phyloP scores from a whole-genome alignment of 495 filamentous ascomycete species.

The Neurospora intermedia region DNA sequence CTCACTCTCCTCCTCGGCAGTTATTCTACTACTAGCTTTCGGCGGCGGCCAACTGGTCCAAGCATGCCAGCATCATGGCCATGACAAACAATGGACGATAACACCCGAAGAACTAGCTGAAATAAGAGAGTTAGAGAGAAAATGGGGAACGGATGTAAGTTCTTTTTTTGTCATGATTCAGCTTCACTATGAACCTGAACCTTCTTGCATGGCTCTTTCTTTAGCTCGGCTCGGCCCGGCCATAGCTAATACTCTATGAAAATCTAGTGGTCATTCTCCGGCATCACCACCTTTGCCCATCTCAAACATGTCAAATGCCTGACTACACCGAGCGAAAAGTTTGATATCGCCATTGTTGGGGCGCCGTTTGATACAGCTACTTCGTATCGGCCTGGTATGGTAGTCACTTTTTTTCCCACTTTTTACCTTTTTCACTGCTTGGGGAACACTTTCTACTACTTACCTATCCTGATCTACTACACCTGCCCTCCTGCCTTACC shows the following conservation, averaged over 20 bases:
- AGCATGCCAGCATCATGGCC: constrained; percentile 13
- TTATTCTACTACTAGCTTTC: neutral
- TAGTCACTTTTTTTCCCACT: neutral
- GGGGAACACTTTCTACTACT: neutral
- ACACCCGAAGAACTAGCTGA: constrained; percentile 32
- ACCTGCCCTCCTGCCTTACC: neutral
- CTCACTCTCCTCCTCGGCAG: neutral
- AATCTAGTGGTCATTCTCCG: constrained; percentile 60
- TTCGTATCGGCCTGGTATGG: constrained; percentile 63
- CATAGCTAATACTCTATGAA: too few species aligned
- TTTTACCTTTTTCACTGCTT: neutral
- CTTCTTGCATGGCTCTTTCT: too few species aligned
- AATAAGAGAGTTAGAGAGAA: constrained; percentile 42
- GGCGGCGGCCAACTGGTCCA: neutral
- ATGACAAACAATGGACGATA: constrained; percentile 21
- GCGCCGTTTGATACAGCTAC: constrained; percentile 80
- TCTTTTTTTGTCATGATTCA: too few species aligned
- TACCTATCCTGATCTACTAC: neutral
- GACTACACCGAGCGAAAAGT: constrained; percentile 50
- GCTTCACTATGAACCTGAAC: too few species aligned
- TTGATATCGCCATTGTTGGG: constrained; percentile 73
- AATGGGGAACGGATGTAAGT: constrained; percentile 44
- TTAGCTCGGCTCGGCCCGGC: too few species aligned
- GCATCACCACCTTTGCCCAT: constrained; percentile 74
- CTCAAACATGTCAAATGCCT: constrained; percentile 65